Percentiles rank a stretch among this genome's conserved stretches.
Evolutionary conservation across 805 yeast genomes (phyloP).

Genomic region (Clavispora santaluciae): DNA sequence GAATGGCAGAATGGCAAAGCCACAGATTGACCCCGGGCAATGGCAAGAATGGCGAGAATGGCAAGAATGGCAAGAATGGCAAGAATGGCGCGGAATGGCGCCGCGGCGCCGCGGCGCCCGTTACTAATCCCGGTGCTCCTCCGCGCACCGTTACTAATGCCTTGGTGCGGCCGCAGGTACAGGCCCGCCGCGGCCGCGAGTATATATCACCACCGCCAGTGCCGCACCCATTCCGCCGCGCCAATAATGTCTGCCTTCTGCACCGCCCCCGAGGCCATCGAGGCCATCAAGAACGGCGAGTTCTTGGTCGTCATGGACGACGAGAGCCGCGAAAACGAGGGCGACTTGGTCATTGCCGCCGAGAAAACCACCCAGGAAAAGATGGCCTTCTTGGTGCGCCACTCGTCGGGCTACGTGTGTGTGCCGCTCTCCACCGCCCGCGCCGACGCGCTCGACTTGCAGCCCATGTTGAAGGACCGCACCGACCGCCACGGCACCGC

Average conservation of each 20-base stretch:
- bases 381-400: slow-evolving; percentile 91
- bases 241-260: slow-evolving; percentile 31
- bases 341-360: slow-evolving; percentile 95
- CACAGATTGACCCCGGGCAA: background rate
- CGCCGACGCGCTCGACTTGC: slow-evolving; percentile 78
- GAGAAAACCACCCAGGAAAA: slow-evolving; percentile 68
- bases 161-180: too few species aligned
- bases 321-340: slow-evolving; percentile 94
- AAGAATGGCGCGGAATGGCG: too few species aligned
- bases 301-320: slow-evolving; percentile 96
- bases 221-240: background rate
- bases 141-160: too few species aligned
- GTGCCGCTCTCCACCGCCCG: slow-evolving; percentile 74
- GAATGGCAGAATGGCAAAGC: background rate
- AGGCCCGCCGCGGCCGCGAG: background rate
- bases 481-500: slow-evolving; percentile 94
- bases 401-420: slow-evolving; percentile 89
- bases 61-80: too few species aligned
- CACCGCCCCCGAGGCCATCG: slow-evolving; percentile 64
- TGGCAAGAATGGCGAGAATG: too few species aligned
- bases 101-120: too few species aligned
- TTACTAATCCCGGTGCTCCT: too few species aligned
- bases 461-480: slow-evolving; percentile 59
- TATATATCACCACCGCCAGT: background rate
- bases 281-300: slow-evolving; percentile 65